A percentile compares a stretch with the other conserved stretches of the same genome.
These are phyloP conservation scores for Collybiopsis confluens DNA, from an alignment of 768 basidiomycete species.

Conservation along the genomic window DNA sequence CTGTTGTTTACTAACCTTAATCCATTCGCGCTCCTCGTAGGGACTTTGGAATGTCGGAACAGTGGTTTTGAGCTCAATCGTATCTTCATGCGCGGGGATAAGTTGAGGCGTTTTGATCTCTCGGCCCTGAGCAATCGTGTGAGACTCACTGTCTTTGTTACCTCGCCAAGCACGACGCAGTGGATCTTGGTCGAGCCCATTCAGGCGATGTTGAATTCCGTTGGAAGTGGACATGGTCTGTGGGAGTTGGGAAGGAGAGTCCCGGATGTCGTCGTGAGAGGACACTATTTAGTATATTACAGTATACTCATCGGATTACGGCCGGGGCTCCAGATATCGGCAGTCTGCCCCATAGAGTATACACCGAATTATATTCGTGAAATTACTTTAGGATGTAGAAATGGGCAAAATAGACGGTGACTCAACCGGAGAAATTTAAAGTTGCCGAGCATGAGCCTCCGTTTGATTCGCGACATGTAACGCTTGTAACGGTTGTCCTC, in stretches of 20 bases:
- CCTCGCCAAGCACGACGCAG: constrained; percentile 11
- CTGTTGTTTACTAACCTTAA: constrained; percentile 14
- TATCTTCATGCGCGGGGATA: constrained; percentile 4
- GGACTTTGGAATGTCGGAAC: constrained; percentile 20
- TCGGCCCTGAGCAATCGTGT: neutral
- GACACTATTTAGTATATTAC: too few relatives aligned
- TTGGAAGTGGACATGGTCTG: neutral
- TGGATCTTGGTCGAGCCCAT: constrained; percentile 5
- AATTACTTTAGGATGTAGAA: too few relatives aligned
- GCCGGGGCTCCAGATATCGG: too few relatives aligned
- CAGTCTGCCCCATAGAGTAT: too few relatives aligned
- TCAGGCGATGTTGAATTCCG: constrained; percentile 5
- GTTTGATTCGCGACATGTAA: too few relatives aligned
- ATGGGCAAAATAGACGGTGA: too few relatives aligned
- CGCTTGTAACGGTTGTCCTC: too few relatives aligned
- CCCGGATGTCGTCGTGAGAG: too few relatives aligned
- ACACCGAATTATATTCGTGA: too few relatives aligned
- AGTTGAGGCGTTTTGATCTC: neutral
- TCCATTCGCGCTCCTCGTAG: constrained; percentile 23
- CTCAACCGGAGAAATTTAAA: too few relatives aligned
- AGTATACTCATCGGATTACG: too few relatives aligned
- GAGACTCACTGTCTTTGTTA: constrained; percentile 8
- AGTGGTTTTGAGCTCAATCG: constrained; percentile 15
- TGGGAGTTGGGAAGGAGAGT: neutral
- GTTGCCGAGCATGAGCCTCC: too few relatives aligned